These are phyloP conservation scores for Rhodomyrtus tomentosa DNA, from an alignment of 345 rosid species.

Conservation along the genomic window DNA sequence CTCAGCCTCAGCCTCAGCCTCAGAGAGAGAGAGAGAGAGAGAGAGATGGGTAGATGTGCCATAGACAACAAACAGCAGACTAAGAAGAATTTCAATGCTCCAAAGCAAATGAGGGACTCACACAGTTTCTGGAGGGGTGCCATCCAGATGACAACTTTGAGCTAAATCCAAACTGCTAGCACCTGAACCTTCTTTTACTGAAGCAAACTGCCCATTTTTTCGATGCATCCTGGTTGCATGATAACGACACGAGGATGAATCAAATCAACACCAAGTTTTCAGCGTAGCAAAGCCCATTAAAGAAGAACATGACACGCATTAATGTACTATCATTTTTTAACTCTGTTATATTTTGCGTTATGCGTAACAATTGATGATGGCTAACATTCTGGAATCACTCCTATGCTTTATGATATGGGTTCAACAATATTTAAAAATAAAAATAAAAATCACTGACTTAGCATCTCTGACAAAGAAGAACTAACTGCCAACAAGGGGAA, in stretches of 20 bases:
- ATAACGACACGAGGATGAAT: not conserved
- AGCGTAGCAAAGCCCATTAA: not conserved
- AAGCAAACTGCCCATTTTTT: conserved; percentile 69
- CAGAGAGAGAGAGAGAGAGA: not conserved
- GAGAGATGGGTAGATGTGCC: not conserved
- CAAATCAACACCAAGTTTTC: not conserved
- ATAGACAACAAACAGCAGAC: not conserved
- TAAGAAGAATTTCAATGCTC: not conserved
- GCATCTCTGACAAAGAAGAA: not conserved
- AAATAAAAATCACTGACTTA: not conserved
- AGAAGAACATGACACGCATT: not conserved
- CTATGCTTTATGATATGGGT: not conserved
- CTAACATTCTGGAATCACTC: not conserved
- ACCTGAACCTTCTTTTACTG: conserved; percentile 37
- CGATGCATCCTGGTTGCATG: conserved; percentile 51
- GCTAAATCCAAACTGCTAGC: conserved; percentile 43
- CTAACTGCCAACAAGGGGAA: not conserved
- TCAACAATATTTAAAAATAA: not conserved
- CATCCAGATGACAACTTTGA: conserved; percentile 38
- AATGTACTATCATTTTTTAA: not conserved
- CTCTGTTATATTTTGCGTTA: not conserved
- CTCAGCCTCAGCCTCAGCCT: not conserved
- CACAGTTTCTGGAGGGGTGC: conserved; percentile 37
- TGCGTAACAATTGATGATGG: not conserved
- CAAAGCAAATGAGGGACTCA: conserved; percentile 26